These are phyloP conservation scores for Lomentospora prolificans DNA, from an alignment of 2,329 filamentous ascomycete species.

Conservation along the genomic window DNA sequence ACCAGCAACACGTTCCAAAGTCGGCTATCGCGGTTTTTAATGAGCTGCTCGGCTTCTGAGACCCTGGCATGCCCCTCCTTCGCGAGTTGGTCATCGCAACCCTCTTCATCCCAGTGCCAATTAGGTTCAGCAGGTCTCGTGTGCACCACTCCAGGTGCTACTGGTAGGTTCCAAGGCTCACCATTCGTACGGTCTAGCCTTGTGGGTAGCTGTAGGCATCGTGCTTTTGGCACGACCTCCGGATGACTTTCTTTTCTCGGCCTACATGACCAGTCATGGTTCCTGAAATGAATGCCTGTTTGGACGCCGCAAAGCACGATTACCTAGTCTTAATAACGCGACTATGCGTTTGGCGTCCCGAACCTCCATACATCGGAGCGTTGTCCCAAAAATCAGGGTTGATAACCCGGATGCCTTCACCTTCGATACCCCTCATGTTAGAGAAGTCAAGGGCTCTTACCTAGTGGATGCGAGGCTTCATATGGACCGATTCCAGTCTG, in stretches of 20 bases:
- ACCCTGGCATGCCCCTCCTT: no score
- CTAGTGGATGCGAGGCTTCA: slow-evolving; percentile 27
- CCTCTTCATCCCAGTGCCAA: no score
- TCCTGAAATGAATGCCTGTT: slow-evolving; percentile 24
- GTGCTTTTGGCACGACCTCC: slow-evolving; percentile 22
- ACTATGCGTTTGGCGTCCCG: slow-evolving; percentile 30
- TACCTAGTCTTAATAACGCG: slow-evolving; percentile 25
- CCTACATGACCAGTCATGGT: slow-evolving; percentile 34
- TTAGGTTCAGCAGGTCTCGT: not conserved
- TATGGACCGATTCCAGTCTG: slow-evolving; percentile 22
- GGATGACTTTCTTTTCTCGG: slow-evolving; percentile 15
- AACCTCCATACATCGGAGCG: slow-evolving; percentile 29
- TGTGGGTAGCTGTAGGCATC: slow-evolving; percentile 29
- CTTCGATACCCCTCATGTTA: slow-evolving; percentile 30
- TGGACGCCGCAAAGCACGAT: slow-evolving; percentile 22
- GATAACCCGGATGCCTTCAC: slow-evolving; percentile 26
- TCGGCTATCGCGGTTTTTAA: no score
- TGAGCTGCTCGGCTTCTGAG: no score
- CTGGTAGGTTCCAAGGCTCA: slow-evolving; percentile 20
- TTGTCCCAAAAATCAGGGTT: slow-evolving; percentile 19
- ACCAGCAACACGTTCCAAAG: no score
- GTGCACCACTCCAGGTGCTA: not conserved
- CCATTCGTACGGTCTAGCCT: slow-evolving; percentile 27
- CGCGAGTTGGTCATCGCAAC: no score
- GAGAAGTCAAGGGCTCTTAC: slow-evolving; percentile 28